Evolutionary conservation across 2,329 filamentous ascomycete genomes (phyloP).

Genomic region (Fusarium luffae): DNA sequence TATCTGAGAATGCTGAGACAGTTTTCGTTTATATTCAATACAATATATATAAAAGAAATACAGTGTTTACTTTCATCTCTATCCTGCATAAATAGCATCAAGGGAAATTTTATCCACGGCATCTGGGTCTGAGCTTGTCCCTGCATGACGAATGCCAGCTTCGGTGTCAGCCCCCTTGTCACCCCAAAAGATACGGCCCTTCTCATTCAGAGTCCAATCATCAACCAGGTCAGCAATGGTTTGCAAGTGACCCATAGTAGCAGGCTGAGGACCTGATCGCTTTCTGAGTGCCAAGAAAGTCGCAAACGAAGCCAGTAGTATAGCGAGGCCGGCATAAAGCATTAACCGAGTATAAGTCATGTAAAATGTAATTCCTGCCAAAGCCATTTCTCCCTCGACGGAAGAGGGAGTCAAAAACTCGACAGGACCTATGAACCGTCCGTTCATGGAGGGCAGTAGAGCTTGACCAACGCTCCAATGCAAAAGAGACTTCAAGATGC

Average conservation of each 20-base stretch:
- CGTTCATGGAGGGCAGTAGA: not conserved
- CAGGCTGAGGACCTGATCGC: not conserved
- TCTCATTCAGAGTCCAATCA: not conserved
- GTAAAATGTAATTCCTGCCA: not conserved
- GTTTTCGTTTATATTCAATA: rapidly evolving
- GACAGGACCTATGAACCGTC: too few relatives aligned
- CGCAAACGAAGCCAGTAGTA: not conserved
- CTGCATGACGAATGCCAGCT: not conserved
- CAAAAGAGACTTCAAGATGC: not conserved
- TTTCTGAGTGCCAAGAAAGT: not conserved
- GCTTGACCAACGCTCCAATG: not conserved
- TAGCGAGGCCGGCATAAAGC: not conserved
- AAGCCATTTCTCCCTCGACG: not conserved
- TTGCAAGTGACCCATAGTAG: not conserved
- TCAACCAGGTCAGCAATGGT: not conserved
- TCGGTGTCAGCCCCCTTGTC: not conserved
- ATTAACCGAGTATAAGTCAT: not conserved
- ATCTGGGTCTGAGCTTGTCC: not conserved
- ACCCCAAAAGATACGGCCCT: not conserved
- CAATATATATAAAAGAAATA: rapidly evolving
- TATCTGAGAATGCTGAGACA: too few relatives aligned
- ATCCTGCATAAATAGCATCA: not conserved
- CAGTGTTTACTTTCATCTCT: too few relatives aligned
- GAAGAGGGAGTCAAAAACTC: too few relatives aligned
- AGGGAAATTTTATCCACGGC: not conserved